These are phyloP conservation scores for Draba incana DNA, from an alignment of 345 rosid species.

Conservation along the genomic window DNA sequence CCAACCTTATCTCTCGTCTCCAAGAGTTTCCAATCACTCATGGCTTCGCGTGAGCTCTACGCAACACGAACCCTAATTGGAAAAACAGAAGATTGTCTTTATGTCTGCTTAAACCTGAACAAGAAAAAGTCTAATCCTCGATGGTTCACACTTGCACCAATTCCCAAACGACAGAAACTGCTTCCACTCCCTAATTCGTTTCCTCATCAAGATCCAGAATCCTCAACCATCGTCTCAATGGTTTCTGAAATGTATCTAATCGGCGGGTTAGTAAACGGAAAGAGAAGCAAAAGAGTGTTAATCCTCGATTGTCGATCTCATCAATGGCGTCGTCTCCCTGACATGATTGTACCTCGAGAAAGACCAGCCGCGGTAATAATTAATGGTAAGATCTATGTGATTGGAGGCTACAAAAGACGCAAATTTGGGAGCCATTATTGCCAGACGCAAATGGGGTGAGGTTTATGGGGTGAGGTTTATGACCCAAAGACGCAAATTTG, in stretches of 20 bases:
- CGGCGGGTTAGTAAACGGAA: too few relatives aligned
- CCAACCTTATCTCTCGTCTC: too few relatives aligned
- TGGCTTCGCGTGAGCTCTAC: too few relatives aligned
- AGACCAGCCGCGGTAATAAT: constrained; percentile 57
- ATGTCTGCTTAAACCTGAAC: too few relatives aligned
- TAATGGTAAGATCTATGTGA: constrained; percentile 53
- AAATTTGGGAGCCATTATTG: too few relatives aligned
- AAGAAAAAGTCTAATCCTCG: constrained; percentile 29
- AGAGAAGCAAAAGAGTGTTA: too few relatives aligned
- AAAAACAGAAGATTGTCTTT: too few relatives aligned
- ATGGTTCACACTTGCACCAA: constrained; percentile 47
- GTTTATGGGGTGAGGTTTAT: too few relatives aligned
- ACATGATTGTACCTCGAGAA: constrained; percentile 57
- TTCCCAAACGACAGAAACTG: constrained; percentile 20
- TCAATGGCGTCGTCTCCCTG: constrained; percentile 54
- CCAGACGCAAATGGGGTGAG: too few relatives aligned
- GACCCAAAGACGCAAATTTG: too few relatives aligned
- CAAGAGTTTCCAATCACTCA: too few relatives aligned
- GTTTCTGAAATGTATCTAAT: constrained; percentile 46
- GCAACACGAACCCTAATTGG: too few relatives aligned
- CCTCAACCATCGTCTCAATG: constrained; percentile 52
- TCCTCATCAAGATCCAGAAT: constrained; percentile 43
- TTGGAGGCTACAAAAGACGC: constrained; percentile 49
- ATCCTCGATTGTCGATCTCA: not conserved
- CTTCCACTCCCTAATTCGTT: constrained; percentile 44